Conservation (phyloP, 345 rosid genomes). For the Erucastrum elatum region DNA sequence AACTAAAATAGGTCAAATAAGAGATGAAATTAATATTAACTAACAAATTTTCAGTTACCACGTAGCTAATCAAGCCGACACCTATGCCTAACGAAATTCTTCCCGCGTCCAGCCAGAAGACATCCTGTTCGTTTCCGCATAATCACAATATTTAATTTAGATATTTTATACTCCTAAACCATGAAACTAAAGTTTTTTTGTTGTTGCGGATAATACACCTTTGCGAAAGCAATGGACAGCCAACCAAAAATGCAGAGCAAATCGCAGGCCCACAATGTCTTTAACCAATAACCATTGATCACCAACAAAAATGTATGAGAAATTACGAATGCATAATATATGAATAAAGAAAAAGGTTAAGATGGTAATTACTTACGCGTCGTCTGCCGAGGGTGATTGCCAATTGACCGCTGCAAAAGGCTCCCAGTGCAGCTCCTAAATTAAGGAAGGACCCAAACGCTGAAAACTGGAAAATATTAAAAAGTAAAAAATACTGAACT, state of each 20-base stretch:
- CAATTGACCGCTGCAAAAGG: conserved; percentile 34
- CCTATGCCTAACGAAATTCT: conserved; percentile 37
- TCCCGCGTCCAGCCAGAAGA: conserved; percentile 38
- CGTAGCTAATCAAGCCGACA: conserved; percentile 37
- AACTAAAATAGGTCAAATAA: neutral
- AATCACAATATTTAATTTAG: neutral
- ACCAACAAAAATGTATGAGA: neutral
- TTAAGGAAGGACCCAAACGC: conserved; percentile 38
- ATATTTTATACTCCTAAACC: neutral
- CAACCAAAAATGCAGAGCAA: conserved; percentile 43
- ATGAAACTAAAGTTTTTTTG: neutral
- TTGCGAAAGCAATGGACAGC: conserved; percentile 43
- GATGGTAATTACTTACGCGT: conserved; percentile 18
- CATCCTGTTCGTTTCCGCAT: conserved; percentile 26
- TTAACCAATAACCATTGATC: neutral
- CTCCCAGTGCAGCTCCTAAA: conserved; percentile 43
- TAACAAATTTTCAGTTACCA: conserved; percentile 23
- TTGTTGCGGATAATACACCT: conserved; percentile 28
- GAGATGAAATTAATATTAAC: neutral
- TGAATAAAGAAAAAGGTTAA: neutral
- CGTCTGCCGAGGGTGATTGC: conserved; percentile 37
- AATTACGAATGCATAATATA: neutral
- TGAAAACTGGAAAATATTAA: conserved; percentile 15
- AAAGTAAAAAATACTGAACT: neutral
- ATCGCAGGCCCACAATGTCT: conserved; percentile 46